Percentiles rank a stretch among this genome's conserved stretches.
These are phyloP conservation scores for Deuterostichococcus epilithicus DNA, from an alignment of 139 green algal genomes.

Conservation along the genomic window DNA sequence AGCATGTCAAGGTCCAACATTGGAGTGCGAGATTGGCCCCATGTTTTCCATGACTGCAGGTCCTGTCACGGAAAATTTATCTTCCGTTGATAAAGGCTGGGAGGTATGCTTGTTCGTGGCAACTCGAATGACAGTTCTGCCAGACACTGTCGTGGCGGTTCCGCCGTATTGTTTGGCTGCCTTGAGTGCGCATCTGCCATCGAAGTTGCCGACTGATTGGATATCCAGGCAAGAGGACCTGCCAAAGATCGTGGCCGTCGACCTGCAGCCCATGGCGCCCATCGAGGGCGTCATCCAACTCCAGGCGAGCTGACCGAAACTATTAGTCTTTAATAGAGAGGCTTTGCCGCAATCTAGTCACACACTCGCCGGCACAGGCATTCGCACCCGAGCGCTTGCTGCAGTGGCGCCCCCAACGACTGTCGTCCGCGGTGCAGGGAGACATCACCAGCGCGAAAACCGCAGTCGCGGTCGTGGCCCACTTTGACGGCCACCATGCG, in stretches of 20 bases:
- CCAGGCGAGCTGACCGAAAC: slow-evolving; percentile 41
- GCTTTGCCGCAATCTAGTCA: too few species aligned
- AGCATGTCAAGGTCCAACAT: background rate
- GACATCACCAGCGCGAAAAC: slow-evolving; percentile 86
- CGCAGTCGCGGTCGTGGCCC: slow-evolving; percentile 65
- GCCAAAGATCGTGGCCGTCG: slow-evolving; percentile 94
- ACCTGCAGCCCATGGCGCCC: slow-evolving; percentile 98
- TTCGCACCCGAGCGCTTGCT: too few species aligned
- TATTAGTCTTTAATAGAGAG: too few species aligned
- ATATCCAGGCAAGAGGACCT: slow-evolving; percentile 29
- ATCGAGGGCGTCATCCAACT: slow-evolving; percentile 93
- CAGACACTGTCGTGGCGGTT: too few species aligned
- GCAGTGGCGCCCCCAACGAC: too few species aligned
- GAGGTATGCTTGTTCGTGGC: slow-evolving; percentile 1
- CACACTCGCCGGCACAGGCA: too few species aligned
- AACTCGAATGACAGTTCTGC: background rate
- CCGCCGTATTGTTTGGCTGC: too few species aligned
- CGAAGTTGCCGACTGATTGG: background rate
- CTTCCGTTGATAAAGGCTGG: slow-evolving; percentile 67
- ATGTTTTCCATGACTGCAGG: slow-evolving; percentile 34
- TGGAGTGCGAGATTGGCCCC: background rate
- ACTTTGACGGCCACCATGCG: slow-evolving; percentile 82
- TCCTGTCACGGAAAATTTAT: slow-evolving; percentile 85
- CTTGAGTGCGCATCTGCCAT: background rate
- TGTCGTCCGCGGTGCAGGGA: too few species aligned